Percentiles rank a stretch among this genome's conserved stretches.
These are phyloP conservation scores for Tardiomyces digboiensis DNA, from an alignment of 1,139 yeast genomes.

Conservation along the genomic window DNA sequence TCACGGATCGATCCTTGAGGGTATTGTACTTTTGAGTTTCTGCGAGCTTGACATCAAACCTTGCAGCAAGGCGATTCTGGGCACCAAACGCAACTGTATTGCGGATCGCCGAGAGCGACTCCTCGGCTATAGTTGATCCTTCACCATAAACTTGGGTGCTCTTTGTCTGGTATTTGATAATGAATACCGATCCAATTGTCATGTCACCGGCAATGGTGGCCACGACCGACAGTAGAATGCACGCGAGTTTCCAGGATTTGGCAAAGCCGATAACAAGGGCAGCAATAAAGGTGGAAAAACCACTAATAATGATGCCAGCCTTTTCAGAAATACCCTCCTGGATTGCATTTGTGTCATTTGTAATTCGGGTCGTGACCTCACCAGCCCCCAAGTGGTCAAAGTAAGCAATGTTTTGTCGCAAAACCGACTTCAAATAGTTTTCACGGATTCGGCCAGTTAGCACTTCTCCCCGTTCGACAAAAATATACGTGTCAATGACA, in stretches of 20 bases:
- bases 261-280: slow-evolving; percentile 33
- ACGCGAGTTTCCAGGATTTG: slow-evolving; percentile 31
- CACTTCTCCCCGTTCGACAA: slow-evolving; percentile 33
- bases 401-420: slow-evolving; percentile 36
- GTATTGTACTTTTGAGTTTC: slow-evolving; percentile 20
- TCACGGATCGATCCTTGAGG: slow-evolving; percentile 24
- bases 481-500: slow-evolving; percentile 25
- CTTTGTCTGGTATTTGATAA: slow-evolving; percentile 25
- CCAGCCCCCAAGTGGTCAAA: slow-evolving; percentile 37
- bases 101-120: slow-evolving; percentile 31
- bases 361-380: slow-evolving; percentile 34
- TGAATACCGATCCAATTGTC: slow-evolving; percentile 20
- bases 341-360: slow-evolving; percentile 33
- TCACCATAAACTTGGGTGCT: slow-evolving; percentile 25
- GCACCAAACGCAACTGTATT: slow-evolving; percentile 36
- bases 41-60: slow-evolving; percentile 25
- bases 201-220: slow-evolving; percentile 22
- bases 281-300: slow-evolving; percentile 30
- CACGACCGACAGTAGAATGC: slow-evolving; percentile 29
- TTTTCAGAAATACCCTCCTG: slow-evolving; percentile 38
- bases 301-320: slow-evolving; percentile 30
- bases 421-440: slow-evolving; percentile 28
- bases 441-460: slow-evolving; percentile 33
- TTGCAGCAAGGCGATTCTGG: slow-evolving; percentile 27
- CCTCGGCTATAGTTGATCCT: slow-evolving; percentile 35